These are phyloP conservation scores for Yamadazyma dushanensis DNA, from an alignment of 1,139 yeast species.

Conservation along the genomic window DNA sequence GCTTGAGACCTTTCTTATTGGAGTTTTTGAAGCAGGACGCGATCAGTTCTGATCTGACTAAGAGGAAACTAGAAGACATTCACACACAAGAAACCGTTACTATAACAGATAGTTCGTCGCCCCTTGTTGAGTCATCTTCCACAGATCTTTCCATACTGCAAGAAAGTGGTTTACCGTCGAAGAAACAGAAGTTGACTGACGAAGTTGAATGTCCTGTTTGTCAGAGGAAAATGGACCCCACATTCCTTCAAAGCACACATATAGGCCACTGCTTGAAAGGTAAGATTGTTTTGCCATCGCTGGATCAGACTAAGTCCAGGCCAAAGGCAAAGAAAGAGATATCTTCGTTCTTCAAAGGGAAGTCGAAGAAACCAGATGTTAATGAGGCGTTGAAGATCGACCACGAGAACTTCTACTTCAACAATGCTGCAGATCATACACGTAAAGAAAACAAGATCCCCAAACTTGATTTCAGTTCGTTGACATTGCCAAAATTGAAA, in stretches of 20 bases:
- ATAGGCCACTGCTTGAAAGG: slow-evolving; percentile 66
- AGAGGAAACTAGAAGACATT: no score
- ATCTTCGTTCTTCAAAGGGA: slow-evolving; percentile 34
- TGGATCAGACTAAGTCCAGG: slow-evolving; percentile 9
- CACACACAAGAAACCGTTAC: no score
- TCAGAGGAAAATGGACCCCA: slow-evolving; percentile 52
- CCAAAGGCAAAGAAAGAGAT: slow-evolving; percentile 16
- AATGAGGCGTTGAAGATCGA: slow-evolving; percentile 9
- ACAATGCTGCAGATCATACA: slow-evolving; percentile 28
- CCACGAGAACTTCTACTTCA: slow-evolving; percentile 34
- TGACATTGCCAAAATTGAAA: slow-evolving; percentile 62
- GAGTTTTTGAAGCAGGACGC: slow-evolving; percentile 18
- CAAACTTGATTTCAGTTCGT: slow-evolving; percentile 60
- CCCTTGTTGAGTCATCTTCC: background rate
- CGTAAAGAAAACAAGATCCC: slow-evolving; percentile 41
- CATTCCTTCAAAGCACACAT: slow-evolving; percentile 61
- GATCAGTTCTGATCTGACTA: no score
- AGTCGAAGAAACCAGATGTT: slow-evolving; percentile 6
- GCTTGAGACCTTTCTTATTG: slow-evolving; percentile 41
- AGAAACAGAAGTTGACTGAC: slow-evolving; percentile 7
- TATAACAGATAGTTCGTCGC: background rate
- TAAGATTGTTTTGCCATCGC: slow-evolving; percentile 11
- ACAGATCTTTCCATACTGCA: no score
- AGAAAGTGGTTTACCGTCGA: no score
- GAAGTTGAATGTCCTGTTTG: slow-evolving; percentile 75